Percentiles rank a stretch among this genome's conserved stretches.
phyloP scores from a whole-genome alignment of 352 stramenopile species.

The Phytopythium ostracodes region DNA sequence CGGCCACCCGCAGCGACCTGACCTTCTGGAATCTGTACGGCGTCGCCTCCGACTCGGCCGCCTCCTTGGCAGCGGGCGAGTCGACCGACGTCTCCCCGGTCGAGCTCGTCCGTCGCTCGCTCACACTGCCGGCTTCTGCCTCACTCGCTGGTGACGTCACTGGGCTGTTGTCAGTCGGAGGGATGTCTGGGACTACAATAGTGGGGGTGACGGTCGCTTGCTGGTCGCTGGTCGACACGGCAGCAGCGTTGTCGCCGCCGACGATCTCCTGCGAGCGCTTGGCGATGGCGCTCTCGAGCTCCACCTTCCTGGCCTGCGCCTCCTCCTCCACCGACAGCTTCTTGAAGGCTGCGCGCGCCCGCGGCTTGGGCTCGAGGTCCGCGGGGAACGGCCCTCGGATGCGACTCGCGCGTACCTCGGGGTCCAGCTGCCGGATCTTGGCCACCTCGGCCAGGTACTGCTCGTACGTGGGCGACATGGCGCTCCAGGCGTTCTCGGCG shows the following conservation, averaged over 20 bases:
- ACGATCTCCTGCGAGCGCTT: conserved; percentile 49
- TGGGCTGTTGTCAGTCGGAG: conserved; percentile 4
- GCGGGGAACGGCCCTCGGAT: conserved; percentile 57
- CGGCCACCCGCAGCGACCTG: conserved; percentile 55
- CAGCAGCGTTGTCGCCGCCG: neutral
- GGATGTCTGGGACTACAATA: too few relatives aligned
- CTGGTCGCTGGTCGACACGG: neutral
- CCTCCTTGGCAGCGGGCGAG: conserved; percentile 1
- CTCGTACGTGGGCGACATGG: conserved; percentile 49
- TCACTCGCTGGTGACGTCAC: conserved; percentile 10
- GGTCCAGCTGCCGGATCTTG: conserved; percentile 42
- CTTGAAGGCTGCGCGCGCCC: conserved; percentile 59
- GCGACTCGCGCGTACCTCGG: conserved; percentile 22
- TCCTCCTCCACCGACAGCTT: conserved; percentile 84
- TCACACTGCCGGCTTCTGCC: neutral
- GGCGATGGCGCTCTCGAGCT: conserved; percentile 64
- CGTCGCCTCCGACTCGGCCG: conserved; percentile 1
- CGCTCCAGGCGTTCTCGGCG: conserved; percentile 34
- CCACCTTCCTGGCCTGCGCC: conserved; percentile 42
- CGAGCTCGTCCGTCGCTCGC: conserved; percentile 13
- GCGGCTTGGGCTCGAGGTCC: conserved; percentile 42
- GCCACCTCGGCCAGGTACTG: conserved; percentile 57
- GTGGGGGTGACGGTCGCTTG: too few relatives aligned
- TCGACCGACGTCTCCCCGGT: neutral
- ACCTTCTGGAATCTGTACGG: conserved; percentile 29